phyloP scores from a whole-genome alignment of 2,329 filamentous ascomycete genomes.

The Epichloe gansuensis region DNA sequence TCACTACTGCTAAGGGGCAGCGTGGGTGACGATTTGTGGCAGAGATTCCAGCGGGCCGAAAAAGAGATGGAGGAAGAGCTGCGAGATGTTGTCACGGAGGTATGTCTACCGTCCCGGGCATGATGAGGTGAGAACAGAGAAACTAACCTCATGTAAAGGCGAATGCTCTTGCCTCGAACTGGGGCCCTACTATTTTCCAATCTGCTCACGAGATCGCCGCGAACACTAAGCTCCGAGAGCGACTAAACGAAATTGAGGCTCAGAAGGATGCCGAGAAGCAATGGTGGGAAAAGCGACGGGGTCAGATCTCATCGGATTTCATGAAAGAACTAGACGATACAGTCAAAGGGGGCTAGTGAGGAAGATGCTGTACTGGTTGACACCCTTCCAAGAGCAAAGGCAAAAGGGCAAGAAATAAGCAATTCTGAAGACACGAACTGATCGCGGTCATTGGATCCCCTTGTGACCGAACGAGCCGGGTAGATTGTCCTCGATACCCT shows the following conservation, averaged over 20 bases:
- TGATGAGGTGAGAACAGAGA: neutral
- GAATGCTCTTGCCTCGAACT: constrained; percentile 76
- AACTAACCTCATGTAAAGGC: constrained; percentile 42
- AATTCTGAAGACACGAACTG: neutral
- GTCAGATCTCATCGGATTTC: constrained; percentile 61
- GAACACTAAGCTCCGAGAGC: constrained; percentile 64
- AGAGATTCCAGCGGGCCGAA: constrained; percentile 82
- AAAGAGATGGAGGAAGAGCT: constrained; percentile 97
- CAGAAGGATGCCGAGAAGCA: constrained; percentile 64
- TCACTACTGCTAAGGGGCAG: constrained; percentile 77
- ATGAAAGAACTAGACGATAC: constrained; percentile 72
- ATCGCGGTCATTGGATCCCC: neutral
- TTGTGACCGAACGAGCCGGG: neutral
- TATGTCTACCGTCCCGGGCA: constrained; percentile 26
- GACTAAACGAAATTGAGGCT: constrained; percentile 61
- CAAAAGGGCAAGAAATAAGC: constrained; percentile 45
- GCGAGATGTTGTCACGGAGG: constrained; percentile 86
- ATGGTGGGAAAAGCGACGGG: constrained; percentile 84
- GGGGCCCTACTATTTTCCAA: constrained; percentile 95
- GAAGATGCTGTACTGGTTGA: constrained; percentile 62
- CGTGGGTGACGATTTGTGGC: constrained; percentile 92
- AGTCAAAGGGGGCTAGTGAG: constrained; percentile 21
- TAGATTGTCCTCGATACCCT: neutral
- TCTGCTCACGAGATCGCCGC: constrained; percentile 91
- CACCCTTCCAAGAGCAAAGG: constrained; percentile 40